Conservation (phyloP, 108 stramenopile species). For the Parietichytrium sp. region DNA sequence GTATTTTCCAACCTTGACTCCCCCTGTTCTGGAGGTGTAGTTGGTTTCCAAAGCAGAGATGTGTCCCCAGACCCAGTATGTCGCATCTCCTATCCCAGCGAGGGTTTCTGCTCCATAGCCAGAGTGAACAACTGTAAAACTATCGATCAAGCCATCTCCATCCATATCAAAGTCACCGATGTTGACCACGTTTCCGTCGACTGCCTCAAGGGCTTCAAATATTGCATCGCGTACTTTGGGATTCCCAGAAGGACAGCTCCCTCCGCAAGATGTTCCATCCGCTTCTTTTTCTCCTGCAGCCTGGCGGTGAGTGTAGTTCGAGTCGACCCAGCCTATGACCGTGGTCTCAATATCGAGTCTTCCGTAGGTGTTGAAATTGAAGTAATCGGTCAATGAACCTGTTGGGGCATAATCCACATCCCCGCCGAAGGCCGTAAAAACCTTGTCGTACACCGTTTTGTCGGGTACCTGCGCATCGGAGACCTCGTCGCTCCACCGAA, state of each 20-base stretch:
- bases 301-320: background rate
- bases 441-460: background rate
- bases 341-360: background rate
- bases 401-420: background rate
- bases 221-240: background rate
- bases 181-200: constrained; percentile 33
- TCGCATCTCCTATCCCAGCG: constrained; percentile 59
- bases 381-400: background rate
- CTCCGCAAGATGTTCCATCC: background rate
- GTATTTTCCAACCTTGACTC: constrained; percentile 48
- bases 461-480: background rate
- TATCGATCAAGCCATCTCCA: constrained; percentile 52
- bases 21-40: constrained; percentile 14
- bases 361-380: background rate
- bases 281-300: background rate
- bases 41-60: constrained; percentile 52
- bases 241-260: background rate
- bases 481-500: constrained; percentile 19
- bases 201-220: background rate
- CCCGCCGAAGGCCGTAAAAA: background rate
- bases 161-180: constrained; percentile 47
- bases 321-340: constrained; percentile 17
- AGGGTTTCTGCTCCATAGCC: constrained; percentile 78
- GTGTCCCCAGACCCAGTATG: constrained; percentile 57
- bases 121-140: constrained; percentile 64